These are phyloP conservation scores for Kodamaea leandrae DNA, from an alignment of 805 yeast species.

Conservation along the genomic window DNA sequence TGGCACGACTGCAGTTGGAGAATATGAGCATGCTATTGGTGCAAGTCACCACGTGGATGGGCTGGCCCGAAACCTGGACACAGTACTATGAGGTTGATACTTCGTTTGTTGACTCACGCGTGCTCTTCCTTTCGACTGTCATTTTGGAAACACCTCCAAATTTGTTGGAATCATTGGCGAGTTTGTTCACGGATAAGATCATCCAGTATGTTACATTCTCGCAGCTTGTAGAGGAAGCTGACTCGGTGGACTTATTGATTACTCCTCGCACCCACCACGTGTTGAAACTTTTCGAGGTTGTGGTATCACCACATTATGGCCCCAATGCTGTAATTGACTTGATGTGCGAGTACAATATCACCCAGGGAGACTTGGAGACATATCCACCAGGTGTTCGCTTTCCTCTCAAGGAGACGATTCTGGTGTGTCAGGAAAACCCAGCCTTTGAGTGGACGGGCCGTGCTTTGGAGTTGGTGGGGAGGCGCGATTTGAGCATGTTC, in stretches of 20 bases:
- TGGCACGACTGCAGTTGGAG: constrained; percentile 33
- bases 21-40: constrained; percentile 55
- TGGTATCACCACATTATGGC: constrained; percentile 53
- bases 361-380: constrained; percentile 53
- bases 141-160: constrained; percentile 60
- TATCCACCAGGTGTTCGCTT: constrained; percentile 71
- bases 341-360: constrained; percentile 57
- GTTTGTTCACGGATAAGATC: constrained; percentile 44
- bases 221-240: constrained; percentile 60
- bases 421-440: constrained; percentile 50
- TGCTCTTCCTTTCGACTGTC: constrained; percentile 43
- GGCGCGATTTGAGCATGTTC: constrained; percentile 56
- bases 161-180: constrained; percentile 52
- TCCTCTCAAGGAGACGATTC: constrained; percentile 63
- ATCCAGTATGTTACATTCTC: constrained; percentile 64
- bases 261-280: constrained; percentile 67
- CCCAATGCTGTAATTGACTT: constrained; percentile 56
- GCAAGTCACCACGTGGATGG: constrained; percentile 63
- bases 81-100: constrained; percentile 47
- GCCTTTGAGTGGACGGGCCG: constrained; percentile 46
- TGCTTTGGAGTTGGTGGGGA: constrained; percentile 58
- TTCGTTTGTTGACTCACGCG: constrained; percentile 31
- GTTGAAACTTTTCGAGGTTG: constrained; percentile 58
- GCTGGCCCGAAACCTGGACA: constrained; percentile 71
- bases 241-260: constrained; percentile 53